Percentiles rank a stretch among this genome's conserved stretches.
These are phyloP conservation scores for Exophiala alcalophila DNA, from an alignment of 2,329 filamentous ascomycete species.

Conservation along the genomic window DNA sequence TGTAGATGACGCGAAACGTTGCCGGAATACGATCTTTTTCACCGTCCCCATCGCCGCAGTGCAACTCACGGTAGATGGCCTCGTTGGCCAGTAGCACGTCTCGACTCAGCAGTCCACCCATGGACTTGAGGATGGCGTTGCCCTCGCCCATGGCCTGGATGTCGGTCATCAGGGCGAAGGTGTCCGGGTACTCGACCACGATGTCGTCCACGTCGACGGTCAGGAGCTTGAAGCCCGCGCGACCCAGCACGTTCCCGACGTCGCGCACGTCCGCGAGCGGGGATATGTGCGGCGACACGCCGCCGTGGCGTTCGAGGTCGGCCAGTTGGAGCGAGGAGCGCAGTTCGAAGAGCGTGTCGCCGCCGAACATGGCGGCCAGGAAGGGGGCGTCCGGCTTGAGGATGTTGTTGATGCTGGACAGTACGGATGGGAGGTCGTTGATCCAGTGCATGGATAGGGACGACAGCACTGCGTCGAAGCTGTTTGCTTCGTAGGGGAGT, in stretches of 20 bases:
- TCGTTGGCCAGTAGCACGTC: constrained; percentile 87
- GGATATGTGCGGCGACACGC: constrained; percentile 84
- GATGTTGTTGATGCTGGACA: constrained; percentile 79
- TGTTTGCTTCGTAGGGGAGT: constrained; percentile 69
- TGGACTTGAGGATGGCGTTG: constrained; percentile 73
- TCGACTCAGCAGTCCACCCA: constrained; percentile 71
- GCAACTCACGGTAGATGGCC: constrained; percentile 81
- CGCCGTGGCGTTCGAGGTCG: constrained; percentile 85
- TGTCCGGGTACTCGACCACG: constrained; percentile 87
- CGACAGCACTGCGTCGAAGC: constrained; percentile 87
- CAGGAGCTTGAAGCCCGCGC: constrained; percentile 89
- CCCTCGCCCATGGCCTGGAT: constrained; percentile 94
- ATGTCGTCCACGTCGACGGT: constrained; percentile 98
- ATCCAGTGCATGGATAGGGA: constrained; percentile 94
- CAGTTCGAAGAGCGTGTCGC: constrained; percentile 89
- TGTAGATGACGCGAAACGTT: constrained; percentile 92
- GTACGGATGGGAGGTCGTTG: constrained; percentile 84
- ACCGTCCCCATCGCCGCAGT: constrained; percentile 71
- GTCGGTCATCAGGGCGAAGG: constrained; percentile 87
- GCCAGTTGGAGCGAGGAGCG: constrained; percentile 90
- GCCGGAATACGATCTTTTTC: constrained; percentile 62
- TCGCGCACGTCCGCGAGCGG: constrained; percentile 90
- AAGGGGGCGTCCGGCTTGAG: constrained; percentile 90
- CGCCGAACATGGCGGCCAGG: constrained; percentile 93
- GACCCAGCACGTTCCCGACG: constrained; percentile 79